These are phyloP conservation scores for Phaeosphaeria sp. DNA, from an alignment of 2,329 filamentous ascomycete genomes.

Conservation along the genomic window DNA sequence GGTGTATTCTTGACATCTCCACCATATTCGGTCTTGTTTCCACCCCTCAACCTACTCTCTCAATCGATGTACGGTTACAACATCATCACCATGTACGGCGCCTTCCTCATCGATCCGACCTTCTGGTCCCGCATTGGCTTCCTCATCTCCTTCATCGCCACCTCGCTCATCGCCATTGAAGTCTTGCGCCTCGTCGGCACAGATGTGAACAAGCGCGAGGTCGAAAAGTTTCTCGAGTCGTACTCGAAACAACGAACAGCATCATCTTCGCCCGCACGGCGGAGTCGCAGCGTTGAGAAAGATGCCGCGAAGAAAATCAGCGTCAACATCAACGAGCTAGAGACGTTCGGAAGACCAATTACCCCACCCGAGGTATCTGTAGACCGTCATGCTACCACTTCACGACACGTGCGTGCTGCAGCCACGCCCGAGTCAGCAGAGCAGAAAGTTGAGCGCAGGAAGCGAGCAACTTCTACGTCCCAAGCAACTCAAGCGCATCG, in stretches of 20 bases:
- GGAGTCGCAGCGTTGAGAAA: constrained; percentile 3
- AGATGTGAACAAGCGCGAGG: constrained; percentile 30
- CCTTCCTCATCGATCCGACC: constrained; percentile 16
- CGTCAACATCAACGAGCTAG: constrained; percentile 2
- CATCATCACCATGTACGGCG: constrained; percentile 5
- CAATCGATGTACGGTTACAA: constrained; percentile 4
- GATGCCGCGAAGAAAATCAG: not conserved
- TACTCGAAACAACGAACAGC: constrained; percentile 20
- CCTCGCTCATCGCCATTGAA: constrained; percentile 30
- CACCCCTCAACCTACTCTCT: not conserved
- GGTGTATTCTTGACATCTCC: not conserved
- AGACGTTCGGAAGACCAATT: not conserved
- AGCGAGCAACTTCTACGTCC: not conserved
- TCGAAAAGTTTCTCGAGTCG: constrained; percentile 27
- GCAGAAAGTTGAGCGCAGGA: constrained; percentile 6
- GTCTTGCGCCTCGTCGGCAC: constrained; percentile 26
- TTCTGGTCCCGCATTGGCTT: constrained; percentile 27
- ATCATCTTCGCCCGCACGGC: constrained; percentile 3
- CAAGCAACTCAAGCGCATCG: not conserved
- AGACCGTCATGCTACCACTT: not conserved
- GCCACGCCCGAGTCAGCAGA: constrained; percentile 7
- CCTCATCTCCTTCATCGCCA: constrained; percentile 29
- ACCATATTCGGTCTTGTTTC: not conserved
- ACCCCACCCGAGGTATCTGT: not conserved
- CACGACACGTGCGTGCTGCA: not conserved